Percentiles rank a stretch among this genome's conserved stretches.
Conservation (phyloP, 2,329 filamentous ascomycete genomes). For the Botrytis galanthina region DNA sequence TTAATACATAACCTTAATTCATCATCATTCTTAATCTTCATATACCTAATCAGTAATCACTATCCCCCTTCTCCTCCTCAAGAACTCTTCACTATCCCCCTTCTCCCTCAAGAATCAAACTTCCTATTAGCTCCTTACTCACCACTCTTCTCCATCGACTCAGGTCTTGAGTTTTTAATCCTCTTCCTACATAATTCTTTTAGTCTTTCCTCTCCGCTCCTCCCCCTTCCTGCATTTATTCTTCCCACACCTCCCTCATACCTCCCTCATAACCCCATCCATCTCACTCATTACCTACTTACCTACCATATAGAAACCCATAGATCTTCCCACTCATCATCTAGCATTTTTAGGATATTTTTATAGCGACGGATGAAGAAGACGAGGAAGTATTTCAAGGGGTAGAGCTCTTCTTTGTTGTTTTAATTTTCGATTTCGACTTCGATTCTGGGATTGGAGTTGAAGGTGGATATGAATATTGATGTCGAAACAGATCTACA, state of each 20-base stretch:
- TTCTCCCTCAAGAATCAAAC: not conserved
- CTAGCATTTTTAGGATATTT: not conserved
- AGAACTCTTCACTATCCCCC: not conserved
- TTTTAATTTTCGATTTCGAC: not conserved
- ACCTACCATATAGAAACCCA: not conserved
- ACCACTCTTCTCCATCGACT: not conserved
- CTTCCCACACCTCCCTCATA: not conserved
- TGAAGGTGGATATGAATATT: accelerated
- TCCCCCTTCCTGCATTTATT: too few species aligned
- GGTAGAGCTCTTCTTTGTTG: not conserved
- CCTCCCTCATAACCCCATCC: too few species aligned
- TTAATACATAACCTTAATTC: too few species aligned
- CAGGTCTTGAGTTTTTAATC: not conserved
- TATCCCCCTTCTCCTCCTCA: too few species aligned
- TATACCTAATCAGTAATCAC: too few species aligned
- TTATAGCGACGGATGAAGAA: too few species aligned
- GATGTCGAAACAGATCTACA: too few species aligned
- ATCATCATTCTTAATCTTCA: too few species aligned
- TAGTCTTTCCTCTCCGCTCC: too few species aligned
- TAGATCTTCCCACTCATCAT: not conserved
- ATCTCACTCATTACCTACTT: not conserved
- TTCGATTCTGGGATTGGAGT: not conserved
- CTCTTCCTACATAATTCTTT: too few species aligned
- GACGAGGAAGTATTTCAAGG: not conserved
- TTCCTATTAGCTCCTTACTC: not conserved